Base-by-base conservation (phyloP, 2,329 filamentous ascomycete species). In the Apiospora sp. region DNA sequence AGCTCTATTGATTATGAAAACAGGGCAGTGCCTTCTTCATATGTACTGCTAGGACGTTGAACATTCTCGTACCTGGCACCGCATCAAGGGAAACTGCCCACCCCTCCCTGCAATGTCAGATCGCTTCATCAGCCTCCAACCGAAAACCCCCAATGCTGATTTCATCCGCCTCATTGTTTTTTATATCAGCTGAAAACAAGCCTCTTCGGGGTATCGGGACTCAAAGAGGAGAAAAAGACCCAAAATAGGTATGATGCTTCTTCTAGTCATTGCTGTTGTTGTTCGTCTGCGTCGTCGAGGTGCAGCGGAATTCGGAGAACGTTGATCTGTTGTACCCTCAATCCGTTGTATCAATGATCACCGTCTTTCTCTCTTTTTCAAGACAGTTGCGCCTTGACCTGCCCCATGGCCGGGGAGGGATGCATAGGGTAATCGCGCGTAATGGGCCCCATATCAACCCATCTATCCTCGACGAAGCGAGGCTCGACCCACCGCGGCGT, bases 181-280 rank as follows among this genome's bases (percentile, higher is more conserved):
- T 64, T 64, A 64, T 64, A 41, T 41, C 58, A 64, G 58, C 58
- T 64, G 58, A 64, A 64, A 58, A 22, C n/a, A 19, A 19, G 51
- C 51, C 27, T 19, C 51, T 22, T 58, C 51, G 51, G 51, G 8
- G 8, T 14, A 8, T 58, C 27, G 51, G 51, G 24, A 3, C 51
- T 34, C 27, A 19, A 58, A 34, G n/a, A 54, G 12, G 10, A 51
- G 6, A 16, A 54, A 27, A 27, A 34, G 34, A 10, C 51, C 51
- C 51, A 16, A 58, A 58, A 58, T 58, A 58, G 27, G n/a, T 30
- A 30, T 30, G 8, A 10, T 30, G 27, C 34, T 22, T 6, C 10
- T 19, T 5, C 19, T 27, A 16, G 44, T 48, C 44, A 13, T 24
- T 49, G 48, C 37, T 41, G 7, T 41, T 41, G 8, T 41, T 41